phyloP scores from a whole-genome alignment of 148 eudicot genomes.

The Nepenthes mirabilis region DNA sequence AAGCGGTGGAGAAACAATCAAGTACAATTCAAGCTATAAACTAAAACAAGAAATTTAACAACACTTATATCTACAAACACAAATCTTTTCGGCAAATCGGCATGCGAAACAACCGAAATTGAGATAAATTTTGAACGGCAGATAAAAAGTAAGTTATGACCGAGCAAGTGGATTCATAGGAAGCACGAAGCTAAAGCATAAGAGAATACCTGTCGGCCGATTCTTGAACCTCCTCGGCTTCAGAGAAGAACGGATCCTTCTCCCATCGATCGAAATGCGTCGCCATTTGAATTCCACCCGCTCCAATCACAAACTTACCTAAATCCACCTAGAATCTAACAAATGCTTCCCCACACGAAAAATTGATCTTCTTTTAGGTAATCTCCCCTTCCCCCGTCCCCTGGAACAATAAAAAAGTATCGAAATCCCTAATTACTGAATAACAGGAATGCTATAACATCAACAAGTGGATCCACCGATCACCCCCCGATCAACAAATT shows the following conservation, averaged over 20 bases:
- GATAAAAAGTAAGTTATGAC: background rate
- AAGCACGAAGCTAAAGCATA: background rate
- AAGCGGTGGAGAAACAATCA: background rate
- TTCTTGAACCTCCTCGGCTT: conserved; percentile 85
- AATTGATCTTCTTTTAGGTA: too few relatives aligned
- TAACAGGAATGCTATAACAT: too few relatives aligned
- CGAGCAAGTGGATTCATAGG: background rate
- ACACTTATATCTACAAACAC: too few relatives aligned
- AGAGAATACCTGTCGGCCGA: conserved; percentile 58
- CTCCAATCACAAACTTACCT: background rate
- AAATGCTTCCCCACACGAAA: too few relatives aligned
- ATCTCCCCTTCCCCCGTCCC: too few relatives aligned
- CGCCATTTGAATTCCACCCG: conserved; percentile 28
- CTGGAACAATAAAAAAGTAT: too few relatives aligned
- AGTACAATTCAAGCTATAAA: background rate
- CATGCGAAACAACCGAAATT: background rate
- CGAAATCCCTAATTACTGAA: too few relatives aligned
- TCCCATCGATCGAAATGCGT: conserved; percentile 70
- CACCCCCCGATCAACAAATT: too few relatives aligned
- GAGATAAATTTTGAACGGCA: too few relatives aligned
- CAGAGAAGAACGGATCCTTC: conserved; percentile 74
- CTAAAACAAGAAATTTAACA: background rate
- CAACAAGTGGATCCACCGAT: too few relatives aligned
- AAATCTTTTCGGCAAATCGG: too few relatives aligned
- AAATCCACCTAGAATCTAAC: too few relatives aligned